Percentiles rank a stretch among this genome's conserved stretches.
phyloP scores from a whole-genome alignment of 2,329 filamentous ascomycete genomes.

The Penicillium polonicum region DNA sequence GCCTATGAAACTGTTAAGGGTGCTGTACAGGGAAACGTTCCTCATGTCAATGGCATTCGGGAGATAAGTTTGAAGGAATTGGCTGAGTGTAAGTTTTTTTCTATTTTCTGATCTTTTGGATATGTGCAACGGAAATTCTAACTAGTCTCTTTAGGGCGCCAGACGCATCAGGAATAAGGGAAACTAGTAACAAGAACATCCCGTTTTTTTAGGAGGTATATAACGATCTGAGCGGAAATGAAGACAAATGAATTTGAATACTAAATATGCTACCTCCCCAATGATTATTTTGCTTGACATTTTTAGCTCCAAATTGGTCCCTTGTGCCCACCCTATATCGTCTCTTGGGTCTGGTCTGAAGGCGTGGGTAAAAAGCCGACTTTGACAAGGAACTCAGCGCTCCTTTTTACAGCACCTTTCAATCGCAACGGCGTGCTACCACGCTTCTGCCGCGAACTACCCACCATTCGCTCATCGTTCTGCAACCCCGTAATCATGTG shows the following conservation, averaged over 20 bases:
- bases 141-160: slow-evolving; percentile 29
- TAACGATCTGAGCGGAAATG: background rate
- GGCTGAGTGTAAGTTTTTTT: slow-evolving; percentile 51
- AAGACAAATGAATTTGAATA: background rate
- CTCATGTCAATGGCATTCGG: slow-evolving; percentile 71
- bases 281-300: background rate
- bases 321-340: background rate
- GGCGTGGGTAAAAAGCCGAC: slow-evolving; percentile 3
- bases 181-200: background rate
- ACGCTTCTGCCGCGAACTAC: slow-evolving; percentile 4
- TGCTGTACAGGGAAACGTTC: slow-evolving; percentile 67
- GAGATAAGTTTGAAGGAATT: slow-evolving; percentile 69
- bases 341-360: background rate
- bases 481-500: slow-evolving; percentile 2
- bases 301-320: background rate
- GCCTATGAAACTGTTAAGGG: slow-evolving; percentile 74
- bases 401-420: slow-evolving; percentile 12
- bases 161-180: slow-evolving; percentile 28
- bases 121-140: background rate
- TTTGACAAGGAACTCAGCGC: slow-evolving; percentile 15
- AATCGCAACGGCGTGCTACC: slow-evolving; percentile 10
- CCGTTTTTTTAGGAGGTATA: background rate
- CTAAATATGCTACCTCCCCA: background rate
- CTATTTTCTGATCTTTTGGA: background rate
- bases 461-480: background rate